These are phyloP conservation scores for Flaveria sonorensis DNA, from an alignment of 129 eudicot species.

Conservation along the genomic window DNA sequence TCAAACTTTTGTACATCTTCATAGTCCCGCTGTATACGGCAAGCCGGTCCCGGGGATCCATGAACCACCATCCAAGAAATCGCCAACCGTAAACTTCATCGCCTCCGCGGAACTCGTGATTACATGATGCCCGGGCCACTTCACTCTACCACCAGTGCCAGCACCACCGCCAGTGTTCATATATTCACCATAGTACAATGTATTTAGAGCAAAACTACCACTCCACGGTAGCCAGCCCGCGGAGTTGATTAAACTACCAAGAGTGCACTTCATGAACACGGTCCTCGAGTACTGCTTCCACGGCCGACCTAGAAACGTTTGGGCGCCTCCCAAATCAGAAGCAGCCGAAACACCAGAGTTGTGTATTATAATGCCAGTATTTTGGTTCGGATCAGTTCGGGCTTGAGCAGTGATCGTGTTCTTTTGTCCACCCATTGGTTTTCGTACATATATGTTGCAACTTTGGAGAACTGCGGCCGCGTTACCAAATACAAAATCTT, in stretches of 20 bases:
- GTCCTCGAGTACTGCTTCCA: constrained; percentile 66
- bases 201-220: constrained; percentile 53
- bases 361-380: constrained; percentile 65
- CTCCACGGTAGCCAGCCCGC: constrained; percentile 69
- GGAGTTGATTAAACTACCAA: constrained; percentile 46
- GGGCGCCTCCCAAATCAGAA: constrained; percentile 35
- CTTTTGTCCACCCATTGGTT: constrained; percentile 46
- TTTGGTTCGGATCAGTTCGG: constrained; percentile 55
- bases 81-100: constrained; percentile 56
- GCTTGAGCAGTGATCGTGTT: constrained; percentile 65
- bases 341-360: constrained; percentile 40
- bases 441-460: constrained; percentile 50
- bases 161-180: constrained; percentile 70
- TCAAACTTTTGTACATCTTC: constrained; percentile 32
- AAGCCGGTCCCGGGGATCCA: constrained; percentile 67
- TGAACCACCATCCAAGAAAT: constrained; percentile 59
- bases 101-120: constrained; percentile 49
- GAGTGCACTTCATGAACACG: constrained; percentile 45
- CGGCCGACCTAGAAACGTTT: constrained; percentile 61
- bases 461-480: constrained; percentile 50
- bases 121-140: constrained; percentile 69
- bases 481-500: constrained; percentile 63
- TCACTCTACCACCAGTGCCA: constrained; percentile 53
- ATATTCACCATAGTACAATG: constrained; percentile 67
- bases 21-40: constrained; percentile 58